Percentiles rank a stretch among this genome's conserved stretches.
Conservation (phyloP, 768 basidiomycete genomes). For the Coprinopsis strossmayeri region DNA sequence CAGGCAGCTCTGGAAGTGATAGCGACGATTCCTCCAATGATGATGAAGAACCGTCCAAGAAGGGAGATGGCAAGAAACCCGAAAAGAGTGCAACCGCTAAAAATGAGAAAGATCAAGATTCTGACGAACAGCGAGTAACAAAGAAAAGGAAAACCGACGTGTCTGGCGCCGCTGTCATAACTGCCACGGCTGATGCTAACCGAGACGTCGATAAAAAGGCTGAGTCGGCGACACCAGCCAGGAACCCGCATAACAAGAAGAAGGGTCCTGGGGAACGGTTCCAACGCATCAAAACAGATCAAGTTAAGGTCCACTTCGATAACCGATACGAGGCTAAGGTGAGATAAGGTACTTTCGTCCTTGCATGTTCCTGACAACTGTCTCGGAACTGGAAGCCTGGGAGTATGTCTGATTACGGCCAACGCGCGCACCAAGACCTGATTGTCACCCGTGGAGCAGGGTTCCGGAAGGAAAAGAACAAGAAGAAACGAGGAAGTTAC, state of each 20-base stretch:
- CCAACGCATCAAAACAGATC: slow-evolving; percentile 67
- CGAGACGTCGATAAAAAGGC: slow-evolving; percentile 9
- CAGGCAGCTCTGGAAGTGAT: slow-evolving; percentile 22
- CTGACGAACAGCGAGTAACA: slow-evolving; percentile 29
- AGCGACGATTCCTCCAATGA: slow-evolving; percentile 11
- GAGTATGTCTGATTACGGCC: slow-evolving; percentile 77
- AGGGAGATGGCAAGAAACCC: slow-evolving; percentile 1
- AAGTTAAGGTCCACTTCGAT: slow-evolving; percentile 43
- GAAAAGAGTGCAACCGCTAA: neutral
- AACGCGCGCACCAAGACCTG: slow-evolving; percentile 76
- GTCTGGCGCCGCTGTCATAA: slow-evolving; percentile 42
- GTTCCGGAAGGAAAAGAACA: slow-evolving; percentile 99
- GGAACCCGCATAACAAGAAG: slow-evolving; percentile 17
- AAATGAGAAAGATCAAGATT: slow-evolving; percentile 11
- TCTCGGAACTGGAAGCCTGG: slow-evolving; percentile 40
- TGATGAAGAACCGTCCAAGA: slow-evolving; percentile 9
- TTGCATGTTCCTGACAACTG: neutral
- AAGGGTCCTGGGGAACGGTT: slow-evolving; percentile 63
- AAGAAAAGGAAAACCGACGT: slow-evolving; percentile 61
- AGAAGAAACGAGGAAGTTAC: slow-evolving; percentile 96
- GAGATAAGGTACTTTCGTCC: slow-evolving; percentile 16
- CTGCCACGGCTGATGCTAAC: slow-evolving; percentile 26
- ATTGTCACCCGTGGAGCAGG: slow-evolving; percentile 91
- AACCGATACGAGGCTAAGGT: slow-evolving; percentile 84
- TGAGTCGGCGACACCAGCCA: slow-evolving; percentile 11